Evolutionary conservation across 2,329 filamentous ascomycete genomes (phyloP).

Genomic region (Sphaerulina vaccinii): DNA sequence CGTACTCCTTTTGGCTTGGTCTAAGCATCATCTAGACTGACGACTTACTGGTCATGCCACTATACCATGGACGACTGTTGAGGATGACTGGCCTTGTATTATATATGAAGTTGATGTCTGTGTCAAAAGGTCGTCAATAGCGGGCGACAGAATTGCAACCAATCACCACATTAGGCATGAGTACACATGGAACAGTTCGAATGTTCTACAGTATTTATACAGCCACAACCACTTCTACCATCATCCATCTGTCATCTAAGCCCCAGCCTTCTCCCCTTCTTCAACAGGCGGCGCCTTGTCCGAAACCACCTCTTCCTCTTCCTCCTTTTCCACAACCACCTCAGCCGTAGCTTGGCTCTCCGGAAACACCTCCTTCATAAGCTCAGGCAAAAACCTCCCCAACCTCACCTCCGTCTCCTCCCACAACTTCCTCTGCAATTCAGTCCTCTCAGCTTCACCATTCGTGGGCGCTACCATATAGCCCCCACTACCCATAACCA

Average conservation of each 20-base stretch:
- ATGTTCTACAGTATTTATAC: conserved; percentile 3
- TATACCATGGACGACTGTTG: no score
- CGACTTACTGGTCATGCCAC: no score
- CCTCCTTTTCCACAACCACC: neutral
- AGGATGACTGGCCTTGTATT: no score
- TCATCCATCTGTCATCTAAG: conserved; percentile 4
- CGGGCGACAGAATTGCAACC: no score
- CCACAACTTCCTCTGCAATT: conserved; percentile 57
- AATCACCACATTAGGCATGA: no score
- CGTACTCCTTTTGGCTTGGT: no score
- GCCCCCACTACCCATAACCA: conserved; percentile 90
- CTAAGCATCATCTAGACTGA: no score
- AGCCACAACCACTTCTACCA: neutral
- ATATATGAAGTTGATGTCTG: no score
- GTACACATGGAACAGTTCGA: no score
- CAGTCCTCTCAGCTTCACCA: conserved; percentile 43
- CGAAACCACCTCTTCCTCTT: neutral
- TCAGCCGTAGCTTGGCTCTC: conserved; percentile 34
- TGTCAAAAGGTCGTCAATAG: no score
- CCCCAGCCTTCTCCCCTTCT: neutral
- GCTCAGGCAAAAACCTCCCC: conserved; percentile 58
- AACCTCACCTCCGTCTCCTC: conserved; percentile 60
- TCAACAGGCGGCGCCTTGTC: neutral
- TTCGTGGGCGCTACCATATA: conserved; percentile 65
- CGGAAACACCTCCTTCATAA: conserved; percentile 61